A percentile compares a stretch with the other conserved stretches of the same genome.
phyloP scores from a whole-genome alignment of 2,329 filamentous ascomycete species.

The Trichoderma sp. region DNA sequence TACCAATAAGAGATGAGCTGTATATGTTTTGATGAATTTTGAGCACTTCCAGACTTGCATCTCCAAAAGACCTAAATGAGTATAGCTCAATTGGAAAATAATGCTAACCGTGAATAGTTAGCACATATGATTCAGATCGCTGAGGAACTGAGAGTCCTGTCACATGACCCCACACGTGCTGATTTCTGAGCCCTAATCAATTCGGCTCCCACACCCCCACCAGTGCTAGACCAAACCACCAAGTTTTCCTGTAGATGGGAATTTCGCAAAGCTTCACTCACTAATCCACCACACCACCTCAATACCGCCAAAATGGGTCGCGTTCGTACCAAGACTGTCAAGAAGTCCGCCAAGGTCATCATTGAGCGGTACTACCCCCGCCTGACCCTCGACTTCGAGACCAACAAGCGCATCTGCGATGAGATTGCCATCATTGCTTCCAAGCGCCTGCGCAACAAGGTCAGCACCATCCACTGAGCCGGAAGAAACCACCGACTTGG shows the following conservation, averaged over 20 bases:
- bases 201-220: slow-evolving; percentile 26
- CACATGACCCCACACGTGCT: slow-evolving; percentile 31
- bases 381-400: slow-evolving; percentile 99
- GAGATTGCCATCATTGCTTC: slow-evolving; percentile 99
- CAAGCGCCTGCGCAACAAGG: slow-evolving; percentile 99
- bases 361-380: slow-evolving; percentile 98
- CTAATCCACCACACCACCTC: slow-evolving; percentile 30
- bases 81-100: background rate
- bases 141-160: background rate
- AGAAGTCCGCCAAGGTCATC: slow-evolving; percentile 95
- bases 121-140: background rate
- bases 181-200: slow-evolving; percentile 32
- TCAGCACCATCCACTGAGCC: slow-evolving; percentile 39
- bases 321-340: slow-evolving; percentile 68
- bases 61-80: background rate
- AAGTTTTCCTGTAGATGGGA: slow-evolving; percentile 27
- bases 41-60: background rate
- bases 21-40: background rate
- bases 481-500: background rate
- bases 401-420: slow-evolving; percentile 99
- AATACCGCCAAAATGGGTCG: slow-evolving; percentile 66
- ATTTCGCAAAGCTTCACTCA: slow-evolving; percentile 31
- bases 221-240: slow-evolving; percentile 32
- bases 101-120: background rate
- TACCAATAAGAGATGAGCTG: background rate